Evolutionary conservation across 768 basidiomycete genomes (phyloP).

Genomic region (Boletales sp.): DNA sequence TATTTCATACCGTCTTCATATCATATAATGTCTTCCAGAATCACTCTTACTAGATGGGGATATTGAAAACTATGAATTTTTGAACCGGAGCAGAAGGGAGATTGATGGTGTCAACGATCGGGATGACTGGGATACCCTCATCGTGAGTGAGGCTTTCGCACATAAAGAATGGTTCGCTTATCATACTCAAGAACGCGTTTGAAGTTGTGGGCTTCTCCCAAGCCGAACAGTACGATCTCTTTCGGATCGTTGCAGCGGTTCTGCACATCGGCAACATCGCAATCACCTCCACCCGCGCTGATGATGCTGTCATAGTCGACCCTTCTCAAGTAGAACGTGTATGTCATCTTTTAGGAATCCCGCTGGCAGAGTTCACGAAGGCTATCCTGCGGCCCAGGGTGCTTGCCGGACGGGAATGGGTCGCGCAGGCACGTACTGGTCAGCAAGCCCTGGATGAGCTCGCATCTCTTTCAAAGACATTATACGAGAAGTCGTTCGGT

Average conservation of each 20-base stretch:
- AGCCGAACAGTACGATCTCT: constrained; percentile 85
- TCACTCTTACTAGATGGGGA: constrained; percentile 68
- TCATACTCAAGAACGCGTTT: constrained; percentile 58
- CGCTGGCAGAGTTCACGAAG: constrained; percentile 81
- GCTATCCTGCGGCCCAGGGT: constrained; percentile 87
- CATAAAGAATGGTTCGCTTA: constrained; percentile 3
- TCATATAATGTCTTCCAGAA: constrained; percentile 41
- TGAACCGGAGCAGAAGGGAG: constrained; percentile 84
- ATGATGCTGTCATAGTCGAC: constrained; percentile 75
- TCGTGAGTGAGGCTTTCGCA: constrained; percentile 39
- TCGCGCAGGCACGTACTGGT: constrained; percentile 85
- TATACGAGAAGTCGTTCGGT: constrained; percentile 97
- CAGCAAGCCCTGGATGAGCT: constrained; percentile 94
- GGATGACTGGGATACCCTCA: constrained; percentile 81
- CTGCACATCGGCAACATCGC: constrained; percentile 94
- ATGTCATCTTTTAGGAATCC: constrained; percentile 88
- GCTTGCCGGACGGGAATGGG: constrained; percentile 95
- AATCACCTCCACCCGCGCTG: constrained; percentile 73
- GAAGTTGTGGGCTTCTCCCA: constrained; percentile 86
- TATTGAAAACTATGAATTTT: constrained; percentile 82
- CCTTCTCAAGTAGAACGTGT: constrained; percentile 84
- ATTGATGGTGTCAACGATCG: constrained; percentile 95
- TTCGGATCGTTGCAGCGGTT: constrained; percentile 90
- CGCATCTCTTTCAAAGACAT: constrained; percentile 84
- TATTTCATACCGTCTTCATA: not conserved